phyloP scores from a whole-genome alignment of 1,284 basidiomycete genomes.

The Cystobasidium pallidum region DNA sequence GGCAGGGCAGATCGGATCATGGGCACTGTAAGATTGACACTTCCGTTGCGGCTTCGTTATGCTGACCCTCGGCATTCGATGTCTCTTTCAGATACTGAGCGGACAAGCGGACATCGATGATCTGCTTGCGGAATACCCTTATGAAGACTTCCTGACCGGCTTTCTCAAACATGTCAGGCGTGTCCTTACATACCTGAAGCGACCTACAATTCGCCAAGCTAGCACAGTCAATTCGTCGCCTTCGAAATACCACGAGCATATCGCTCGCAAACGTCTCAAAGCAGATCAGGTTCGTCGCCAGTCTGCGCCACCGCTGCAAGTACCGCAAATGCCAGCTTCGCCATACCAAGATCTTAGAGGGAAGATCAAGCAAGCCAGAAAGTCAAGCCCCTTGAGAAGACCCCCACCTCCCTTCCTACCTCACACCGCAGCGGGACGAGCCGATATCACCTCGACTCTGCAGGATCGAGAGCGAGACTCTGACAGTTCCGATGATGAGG shows the following conservation, averaged over 20 bases:
- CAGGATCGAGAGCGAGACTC: neutral
- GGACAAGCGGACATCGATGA: conserved; percentile 3
- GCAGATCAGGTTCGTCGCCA: conserved; percentile 4
- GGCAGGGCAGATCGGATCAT: neutral
- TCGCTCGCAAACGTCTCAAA: conserved; percentile 10
- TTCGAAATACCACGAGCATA: conserved; percentile 11
- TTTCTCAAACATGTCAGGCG: conserved; percentile 17
- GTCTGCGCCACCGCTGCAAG: conserved; percentile 1
- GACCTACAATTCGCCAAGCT: neutral
- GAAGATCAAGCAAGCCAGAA: neutral
- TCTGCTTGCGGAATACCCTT: neutral
- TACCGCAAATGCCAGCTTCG: neutral
- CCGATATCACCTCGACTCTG: neutral
- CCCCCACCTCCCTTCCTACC: neutral
- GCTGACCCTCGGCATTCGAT: neutral
- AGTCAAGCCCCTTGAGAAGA: conserved; percentile 7
- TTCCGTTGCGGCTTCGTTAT: too few relatives aligned
- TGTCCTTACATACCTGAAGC: conserved; percentile 1
- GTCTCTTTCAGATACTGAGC: neutral
- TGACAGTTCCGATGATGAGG: conserved; percentile 10
- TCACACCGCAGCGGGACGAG: too few relatives aligned
- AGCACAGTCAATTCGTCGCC: conserved; percentile 11
- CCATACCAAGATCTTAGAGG: conserved; percentile 1
- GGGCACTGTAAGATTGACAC: neutral
- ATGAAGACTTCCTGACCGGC: neutral